These are phyloP conservation scores for Ophiostoma quercus DNA, from an alignment of 2,329 filamentous ascomycete species.

Conservation along the genomic window DNA sequence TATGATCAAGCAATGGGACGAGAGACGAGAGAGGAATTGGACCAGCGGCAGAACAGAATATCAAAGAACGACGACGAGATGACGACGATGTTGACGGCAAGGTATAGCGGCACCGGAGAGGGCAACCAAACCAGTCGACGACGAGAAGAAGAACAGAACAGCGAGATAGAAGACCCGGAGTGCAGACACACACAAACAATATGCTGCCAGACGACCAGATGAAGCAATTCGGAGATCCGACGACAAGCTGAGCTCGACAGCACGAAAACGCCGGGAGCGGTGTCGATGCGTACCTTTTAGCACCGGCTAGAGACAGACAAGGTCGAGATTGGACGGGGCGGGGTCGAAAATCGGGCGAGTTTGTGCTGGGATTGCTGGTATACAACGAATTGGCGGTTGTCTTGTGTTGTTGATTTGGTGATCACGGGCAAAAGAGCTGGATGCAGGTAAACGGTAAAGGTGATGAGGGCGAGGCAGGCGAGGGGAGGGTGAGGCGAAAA, in stretches of 20 bases:
- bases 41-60: background rate
- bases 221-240: conserved; percentile 6
- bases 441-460: conserved; percentile 16
- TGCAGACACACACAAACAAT: background rate
- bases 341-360: background rate
- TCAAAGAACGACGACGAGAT: background rate
- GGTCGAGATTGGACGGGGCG: background rate
- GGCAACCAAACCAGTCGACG: background rate
- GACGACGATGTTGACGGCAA: background rate
- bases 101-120: background rate
- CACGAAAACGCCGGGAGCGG: conserved; percentile 1
- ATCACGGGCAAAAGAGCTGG: conserved; percentile 9
- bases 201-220: background rate
- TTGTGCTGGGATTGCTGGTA: background rate
- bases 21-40: background rate
- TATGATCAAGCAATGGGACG: background rate
- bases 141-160: background rate
- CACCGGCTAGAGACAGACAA: background rate
- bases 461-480: conserved; percentile 8
- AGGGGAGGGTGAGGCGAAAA: conserved; percentile 8
- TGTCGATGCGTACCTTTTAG: conserved; percentile 11
- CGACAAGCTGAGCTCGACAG: background rate
- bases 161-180: background rate
- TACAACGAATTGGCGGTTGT: background rate
- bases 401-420: background rate